Base-by-base conservation (phyloP, 352 stramenopile genomes). In the Elongisporangium prolatum region DNA sequence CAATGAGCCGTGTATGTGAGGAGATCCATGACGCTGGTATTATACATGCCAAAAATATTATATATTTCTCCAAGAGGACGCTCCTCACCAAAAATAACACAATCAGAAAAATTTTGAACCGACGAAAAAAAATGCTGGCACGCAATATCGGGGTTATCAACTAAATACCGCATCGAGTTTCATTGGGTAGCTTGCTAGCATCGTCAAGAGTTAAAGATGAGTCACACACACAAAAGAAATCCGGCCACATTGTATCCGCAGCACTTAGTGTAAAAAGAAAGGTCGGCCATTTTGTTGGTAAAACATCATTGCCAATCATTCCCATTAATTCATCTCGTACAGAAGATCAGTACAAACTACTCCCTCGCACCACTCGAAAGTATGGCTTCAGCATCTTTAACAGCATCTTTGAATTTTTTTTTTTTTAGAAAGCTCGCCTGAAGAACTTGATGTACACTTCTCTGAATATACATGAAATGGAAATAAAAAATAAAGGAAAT, bases 241-340 rank as follows among this genome's bases (percentile, higher is more conserved):
- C 64, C 3, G 59, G 65, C 59, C 68, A 76, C 0, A 65, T 48
- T 0, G 62, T 71, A 16, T 76, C 65, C 0, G 64, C 64, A n/a
- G 64, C 68, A 52, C 68, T 75, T 0, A 75, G 17, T 1, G 68
- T 68, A 24, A 69, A 56, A 56, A 75, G 51, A 53, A 59, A 66
- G 5, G 56, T 66, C 3, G 58, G 60, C n/a, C 48, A 71, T 5
- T 56, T 54, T 13, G 47, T 63, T 1, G 50, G 34, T 0, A 77
- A 25, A 21, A 59, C 59, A n/a, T 34, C 38, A 24, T 66, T 70
- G 1, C 59, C 64, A 18, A 66, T 58, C 25, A 71, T 34, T 14
- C 11, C 55, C 48, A 64, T 63, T 14, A 71, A 17, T n/a, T 67
- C 55, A 17, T 67, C 49, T 13, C 60, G 59, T 14, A 60, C 34